These are phyloP conservation scores for Phaseolus lunatus DNA, from an alignment of 306 rosid genomes.

Conservation along the genomic window DNA sequence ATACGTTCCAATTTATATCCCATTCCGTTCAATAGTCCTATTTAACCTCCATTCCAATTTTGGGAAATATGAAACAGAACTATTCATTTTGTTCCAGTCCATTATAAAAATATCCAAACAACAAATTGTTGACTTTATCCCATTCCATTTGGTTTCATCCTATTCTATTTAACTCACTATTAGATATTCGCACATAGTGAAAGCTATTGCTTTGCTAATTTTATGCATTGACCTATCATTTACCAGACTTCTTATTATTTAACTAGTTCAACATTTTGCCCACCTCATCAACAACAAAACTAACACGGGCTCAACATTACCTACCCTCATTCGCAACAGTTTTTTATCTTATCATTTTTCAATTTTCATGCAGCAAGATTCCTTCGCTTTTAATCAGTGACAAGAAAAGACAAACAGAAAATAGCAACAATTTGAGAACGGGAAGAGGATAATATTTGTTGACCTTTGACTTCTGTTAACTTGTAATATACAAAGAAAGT, in stretches of 20 bases:
- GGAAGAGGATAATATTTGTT: not conserved
- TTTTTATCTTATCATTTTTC: not conserved
- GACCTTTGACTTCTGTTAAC: slow-evolving; percentile 32
- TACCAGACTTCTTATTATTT: slow-evolving; percentile 29
- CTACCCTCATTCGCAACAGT: not conserved
- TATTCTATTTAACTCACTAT: not conserved
- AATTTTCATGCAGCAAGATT: slow-evolving; percentile 17
- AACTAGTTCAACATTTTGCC: slow-evolving; percentile 34
- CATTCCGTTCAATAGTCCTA: not conserved
- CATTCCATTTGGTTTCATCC: not conserved
- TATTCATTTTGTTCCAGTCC: not conserved
- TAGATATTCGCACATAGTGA: slow-evolving; percentile 5
- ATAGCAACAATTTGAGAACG: slow-evolving; percentile 6
- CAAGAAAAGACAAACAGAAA: slow-evolving; percentile 24
- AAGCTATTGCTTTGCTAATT: slow-evolving; percentile 12
- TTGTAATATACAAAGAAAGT: slow-evolving; percentile 1
- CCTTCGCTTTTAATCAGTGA: slow-evolving; percentile 19
- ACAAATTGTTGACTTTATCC: not conserved
- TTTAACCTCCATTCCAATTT: not conserved
- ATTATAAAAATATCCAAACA: not conserved
- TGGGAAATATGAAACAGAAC: not conserved
- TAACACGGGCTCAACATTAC: slow-evolving; percentile 1
- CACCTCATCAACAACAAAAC: slow-evolving; percentile 16
- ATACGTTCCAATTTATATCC: not conserved
- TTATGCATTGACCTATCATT: slow-evolving; percentile 24